Base-by-base conservation (phyloP, 768 basidiomycete genomes). In the Agrocybe chaxingu region DNA sequence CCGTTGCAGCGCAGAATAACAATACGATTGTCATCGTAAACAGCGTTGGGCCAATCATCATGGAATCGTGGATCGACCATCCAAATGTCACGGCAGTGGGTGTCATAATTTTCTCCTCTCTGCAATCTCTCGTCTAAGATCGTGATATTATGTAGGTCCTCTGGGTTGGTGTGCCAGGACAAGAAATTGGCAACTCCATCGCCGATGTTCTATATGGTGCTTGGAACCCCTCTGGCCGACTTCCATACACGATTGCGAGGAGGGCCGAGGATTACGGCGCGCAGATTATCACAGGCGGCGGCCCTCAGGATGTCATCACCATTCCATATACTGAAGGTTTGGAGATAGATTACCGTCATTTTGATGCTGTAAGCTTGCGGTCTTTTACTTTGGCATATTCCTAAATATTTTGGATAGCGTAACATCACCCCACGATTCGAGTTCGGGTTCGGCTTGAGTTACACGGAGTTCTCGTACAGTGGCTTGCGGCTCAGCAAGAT, bases 401-500 rank as follows among this genome's bases (percentile, higher is more conserved):
- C 16, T 36, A 35, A 44, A 53, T 30, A 32, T 19, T 35, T 29
- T 66, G 69, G 29, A 4, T 42, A 85, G 78, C 70, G 79, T 66
- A 78, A 83, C 54, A 88, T 90, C 57, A 74, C 73, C 0, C 90
- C 90, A 2, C 85, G 87, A 32, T 92, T 81, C 60, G 88, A 89
- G 61, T 96, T 96, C 64, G 93, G 93, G 6, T 93, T 83, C 63
- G 93, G 93, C 0, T 64, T 94, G 60, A 86, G 83, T 49, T 96
- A 95, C 70, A 86, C 93, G 29, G 75, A 68, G 1, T 96, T 94
- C 65, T 66, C 77, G 31, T 93, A 90, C 65, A 79, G 74, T 32
- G 68, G 76, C 37, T 68, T 93, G 11, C 56, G 70, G 3, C 66
- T 88, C 34, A 61, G 59, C 13, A 66, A 70, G 45, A 62, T 85